These are phyloP conservation scores for Geopyxis carbonaria DNA, from an alignment of 495 filamentous ascomycete genomes.

Conservation along the genomic window DNA sequence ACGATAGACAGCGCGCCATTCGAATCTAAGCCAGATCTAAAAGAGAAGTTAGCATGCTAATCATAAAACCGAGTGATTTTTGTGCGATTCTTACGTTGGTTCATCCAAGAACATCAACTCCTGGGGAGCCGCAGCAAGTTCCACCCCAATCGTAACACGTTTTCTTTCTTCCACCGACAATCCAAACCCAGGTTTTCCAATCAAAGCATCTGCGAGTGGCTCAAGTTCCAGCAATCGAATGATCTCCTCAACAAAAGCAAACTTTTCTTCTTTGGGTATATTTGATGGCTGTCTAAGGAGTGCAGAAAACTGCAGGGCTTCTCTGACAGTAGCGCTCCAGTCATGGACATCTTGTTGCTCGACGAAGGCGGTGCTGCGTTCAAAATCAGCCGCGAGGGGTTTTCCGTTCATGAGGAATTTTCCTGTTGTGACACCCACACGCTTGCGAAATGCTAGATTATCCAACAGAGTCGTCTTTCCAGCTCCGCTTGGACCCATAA, in stretches of 20 bases:
- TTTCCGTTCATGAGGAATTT: conserved; percentile 49
- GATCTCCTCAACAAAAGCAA: conserved; percentile 32
- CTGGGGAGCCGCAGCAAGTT: conserved; percentile 72
- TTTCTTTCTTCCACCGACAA: conserved; percentile 47
- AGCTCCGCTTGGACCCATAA: conserved; percentile 51
- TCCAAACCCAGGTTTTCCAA: conserved; percentile 38
- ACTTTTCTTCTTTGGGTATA: conserved; percentile 37
- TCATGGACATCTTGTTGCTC: conserved; percentile 32
- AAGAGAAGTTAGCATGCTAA: conserved; percentile 47
- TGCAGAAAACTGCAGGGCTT: conserved; percentile 45
- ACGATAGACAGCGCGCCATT: conserved; percentile 73
- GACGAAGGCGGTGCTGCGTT: conserved; percentile 31
- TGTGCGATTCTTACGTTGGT: conserved; percentile 29
- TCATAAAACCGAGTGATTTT: background rate
- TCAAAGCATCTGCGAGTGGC: conserved; percentile 36
- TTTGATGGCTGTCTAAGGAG: conserved; percentile 37
- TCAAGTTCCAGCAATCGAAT: conserved; percentile 38
- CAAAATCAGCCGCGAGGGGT: conserved; percentile 41
- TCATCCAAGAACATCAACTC: conserved; percentile 71
- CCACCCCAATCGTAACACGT: conserved; percentile 73
- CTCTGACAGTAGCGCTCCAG: conserved; percentile 35
- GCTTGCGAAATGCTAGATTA: conserved; percentile 47
- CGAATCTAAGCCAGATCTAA: conserved; percentile 66
- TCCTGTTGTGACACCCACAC: conserved; percentile 40
- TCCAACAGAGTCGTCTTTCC: conserved; percentile 42